These are phyloP conservation scores for Smittium mucronatum DNA, from an alignment of 371 early-diverging fungal genomes.

Conservation along the genomic window DNA sequence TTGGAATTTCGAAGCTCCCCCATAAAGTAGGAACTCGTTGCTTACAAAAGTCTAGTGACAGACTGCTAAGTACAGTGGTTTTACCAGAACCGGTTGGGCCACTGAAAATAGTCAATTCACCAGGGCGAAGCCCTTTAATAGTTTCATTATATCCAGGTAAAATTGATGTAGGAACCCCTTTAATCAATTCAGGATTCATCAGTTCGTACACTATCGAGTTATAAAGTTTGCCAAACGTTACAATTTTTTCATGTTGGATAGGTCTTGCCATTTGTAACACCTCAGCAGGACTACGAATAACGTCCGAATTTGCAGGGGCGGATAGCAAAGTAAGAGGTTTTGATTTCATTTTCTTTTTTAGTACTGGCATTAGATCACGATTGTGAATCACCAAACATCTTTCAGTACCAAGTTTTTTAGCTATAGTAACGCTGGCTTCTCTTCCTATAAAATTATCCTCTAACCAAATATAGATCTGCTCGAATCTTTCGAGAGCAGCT, in stretches of 20 bases:
- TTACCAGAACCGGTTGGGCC: slow-evolving; percentile 67
- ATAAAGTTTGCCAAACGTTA: slow-evolving; percentile 43
- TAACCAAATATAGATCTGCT: slow-evolving; percentile 52
- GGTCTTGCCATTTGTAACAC: slow-evolving; percentile 34
- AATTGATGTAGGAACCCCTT: slow-evolving; percentile 45
- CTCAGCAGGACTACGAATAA: slow-evolving; percentile 18
- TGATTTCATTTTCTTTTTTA: neutral
- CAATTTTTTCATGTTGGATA: slow-evolving; percentile 48
- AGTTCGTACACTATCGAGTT: slow-evolving; percentile 54
- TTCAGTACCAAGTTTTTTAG: slow-evolving; percentile 48
- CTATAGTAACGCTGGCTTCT: slow-evolving; percentile 42
- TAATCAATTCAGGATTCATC: slow-evolving; percentile 47
- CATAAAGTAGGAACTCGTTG: slow-evolving; percentile 63
- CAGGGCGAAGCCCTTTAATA: slow-evolving; percentile 60
- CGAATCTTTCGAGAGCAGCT: slow-evolving; percentile 47
- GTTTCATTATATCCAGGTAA: slow-evolving; percentile 45
- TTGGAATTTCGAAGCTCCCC: slow-evolving; percentile 70
- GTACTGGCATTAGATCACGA: slow-evolving; percentile 23
- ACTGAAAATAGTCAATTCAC: slow-evolving; percentile 59
- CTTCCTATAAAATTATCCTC: slow-evolving; percentile 53
- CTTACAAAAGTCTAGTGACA: slow-evolving; percentile 55
- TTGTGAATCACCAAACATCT: slow-evolving; percentile 42
- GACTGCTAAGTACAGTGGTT: slow-evolving; percentile 61
- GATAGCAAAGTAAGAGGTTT: neutral
- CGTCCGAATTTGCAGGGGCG: slow-evolving; percentile 16